Conservation (phyloP, 169 alveolate species). For the Condylostoma magnum region DNA sequence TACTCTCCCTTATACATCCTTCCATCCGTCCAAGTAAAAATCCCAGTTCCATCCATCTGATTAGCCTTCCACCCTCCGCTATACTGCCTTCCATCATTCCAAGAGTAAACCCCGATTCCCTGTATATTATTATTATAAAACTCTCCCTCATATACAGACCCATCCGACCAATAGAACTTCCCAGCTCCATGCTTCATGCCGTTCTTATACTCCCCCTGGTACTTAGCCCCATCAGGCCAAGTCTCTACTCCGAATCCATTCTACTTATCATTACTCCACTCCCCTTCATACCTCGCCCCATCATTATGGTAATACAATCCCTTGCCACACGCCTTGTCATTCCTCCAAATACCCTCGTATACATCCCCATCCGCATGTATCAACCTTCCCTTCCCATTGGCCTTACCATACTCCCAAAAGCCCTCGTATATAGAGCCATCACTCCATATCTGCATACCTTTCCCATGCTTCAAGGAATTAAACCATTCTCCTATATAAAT, state of each 20-base stretch:
- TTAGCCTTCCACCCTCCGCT: too few relatives aligned
- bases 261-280: constrained; percentile 87
- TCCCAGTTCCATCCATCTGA: too few relatives aligned
- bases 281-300: constrained; percentile 85
- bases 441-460: constrained; percentile 18
- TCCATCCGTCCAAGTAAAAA: too few relatives aligned
- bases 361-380: constrained; percentile 22
- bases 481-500: constrained; percentile 41
- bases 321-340: too few relatives aligned
- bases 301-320: too few relatives aligned
- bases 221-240: constrained; percentile 91
- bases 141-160: too few relatives aligned
- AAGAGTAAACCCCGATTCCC: constrained; percentile 34
- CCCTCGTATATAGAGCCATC: constrained; percentile 28
- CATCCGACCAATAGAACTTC: too few relatives aligned
- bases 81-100: constrained; percentile 63
- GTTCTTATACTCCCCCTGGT: constrained; percentile 77
- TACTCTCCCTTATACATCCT: too few relatives aligned
- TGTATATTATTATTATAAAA: too few relatives aligned
- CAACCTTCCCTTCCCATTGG: constrained; percentile 34
- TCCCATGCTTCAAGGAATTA: constrained; percentile 39
- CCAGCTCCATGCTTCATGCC: too few relatives aligned
- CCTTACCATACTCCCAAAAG: constrained; percentile 21
- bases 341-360: constrained; percentile 19
- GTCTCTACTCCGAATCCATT: constrained; percentile 88